Conservation (phyloP, 2,329 filamentous ascomycete genomes). For the Dichotomopilus funicola region DNA sequence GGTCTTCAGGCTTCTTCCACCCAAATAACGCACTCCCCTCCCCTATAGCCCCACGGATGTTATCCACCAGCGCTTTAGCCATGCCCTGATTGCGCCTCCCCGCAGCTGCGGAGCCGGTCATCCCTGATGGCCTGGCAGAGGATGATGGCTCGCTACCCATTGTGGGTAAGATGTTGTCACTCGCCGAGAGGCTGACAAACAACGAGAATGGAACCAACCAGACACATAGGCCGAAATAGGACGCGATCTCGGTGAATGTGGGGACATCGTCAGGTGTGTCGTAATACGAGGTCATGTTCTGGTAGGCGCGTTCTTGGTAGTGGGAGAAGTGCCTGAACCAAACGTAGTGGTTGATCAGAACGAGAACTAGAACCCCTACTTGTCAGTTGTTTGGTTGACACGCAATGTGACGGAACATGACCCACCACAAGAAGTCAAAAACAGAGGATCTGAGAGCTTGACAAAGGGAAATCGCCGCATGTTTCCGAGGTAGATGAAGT, state of each 20-base stretch:
- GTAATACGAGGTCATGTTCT: constrained; percentile 53
- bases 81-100: constrained; percentile 52
- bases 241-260: constrained; percentile 87
- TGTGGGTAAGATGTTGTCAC: constrained; percentile 88
- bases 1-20: constrained; percentile 33
- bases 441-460: constrained; percentile 79
- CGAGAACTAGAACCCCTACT: constrained; percentile 52
- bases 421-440: constrained; percentile 74
- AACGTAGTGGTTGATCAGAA: constrained; percentile 84
- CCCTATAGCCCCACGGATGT: constrained; percentile 46
- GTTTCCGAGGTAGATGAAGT: constrained; percentile 83
- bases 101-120: constrained; percentile 35
- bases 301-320: constrained; percentile 51
- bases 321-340: constrained; percentile 92
- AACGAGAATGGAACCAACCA: constrained; percentile 95
- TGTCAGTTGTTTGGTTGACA: not conserved
- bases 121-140: constrained; percentile 26
- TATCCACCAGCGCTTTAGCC: constrained; percentile 59
- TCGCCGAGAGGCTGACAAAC: constrained; percentile 88
- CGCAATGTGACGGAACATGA: constrained; percentile 1
- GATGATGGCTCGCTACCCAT: constrained; percentile 68
- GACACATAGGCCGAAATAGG: constrained; percentile 92
- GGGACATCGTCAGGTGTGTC: constrained; percentile 59
- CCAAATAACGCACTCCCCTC: constrained; percentile 37
- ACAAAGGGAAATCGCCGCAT: constrained; percentile 70